Conservation (phyloP, 805 yeast species). For the Teunomyces barrocoloradensis region DNA sequence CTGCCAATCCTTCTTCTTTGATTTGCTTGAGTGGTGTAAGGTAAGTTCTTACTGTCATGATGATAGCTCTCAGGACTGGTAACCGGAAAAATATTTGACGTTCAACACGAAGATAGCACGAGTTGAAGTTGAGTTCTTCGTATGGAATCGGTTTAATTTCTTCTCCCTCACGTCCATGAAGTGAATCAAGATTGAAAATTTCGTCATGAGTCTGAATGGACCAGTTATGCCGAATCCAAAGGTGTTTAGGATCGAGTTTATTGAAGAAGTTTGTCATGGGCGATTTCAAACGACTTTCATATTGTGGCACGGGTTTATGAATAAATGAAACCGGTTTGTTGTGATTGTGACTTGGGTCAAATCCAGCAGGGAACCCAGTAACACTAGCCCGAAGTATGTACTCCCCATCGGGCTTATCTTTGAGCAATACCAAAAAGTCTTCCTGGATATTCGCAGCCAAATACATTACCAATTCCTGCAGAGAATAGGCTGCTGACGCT, state of each 20-base stretch:
- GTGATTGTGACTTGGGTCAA: slow-evolving; percentile 56
- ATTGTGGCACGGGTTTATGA: slow-evolving; percentile 74
- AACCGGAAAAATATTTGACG: slow-evolving; percentile 36
- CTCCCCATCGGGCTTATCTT: slow-evolving; percentile 49
- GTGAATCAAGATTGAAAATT: slow-evolving; percentile 25
- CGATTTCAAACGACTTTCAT: slow-evolving; percentile 49
- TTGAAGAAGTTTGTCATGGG: slow-evolving; percentile 70
- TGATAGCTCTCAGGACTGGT: slow-evolving; percentile 32
- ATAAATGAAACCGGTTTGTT: slow-evolving; percentile 55
- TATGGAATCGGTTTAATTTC: slow-evolving; percentile 16
- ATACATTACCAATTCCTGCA: slow-evolving; percentile 18
- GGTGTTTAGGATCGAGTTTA: slow-evolving; percentile 50
- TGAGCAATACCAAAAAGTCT: slow-evolving; percentile 56
- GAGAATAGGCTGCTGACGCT: slow-evolving; percentile 8
- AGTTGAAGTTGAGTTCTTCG: slow-evolving; percentile 35
- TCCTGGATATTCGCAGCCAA: slow-evolving; percentile 52
- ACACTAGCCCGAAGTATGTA: slow-evolving; percentile 56
- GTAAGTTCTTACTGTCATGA: slow-evolving; percentile 39
- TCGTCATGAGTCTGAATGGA: slow-evolving; percentile 58
- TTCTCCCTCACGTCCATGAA: slow-evolving; percentile 35
- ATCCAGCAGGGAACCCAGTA: slow-evolving; percentile 70
- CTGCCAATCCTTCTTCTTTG: slow-evolving; percentile 32
- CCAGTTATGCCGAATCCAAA: slow-evolving; percentile 69
- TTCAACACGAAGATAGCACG: slow-evolving; percentile 34
- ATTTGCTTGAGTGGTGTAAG: slow-evolving; percentile 28